phyloP scores from a whole-genome alignment of 106 monocot species.

The Ottelia alismoides region DNA sequence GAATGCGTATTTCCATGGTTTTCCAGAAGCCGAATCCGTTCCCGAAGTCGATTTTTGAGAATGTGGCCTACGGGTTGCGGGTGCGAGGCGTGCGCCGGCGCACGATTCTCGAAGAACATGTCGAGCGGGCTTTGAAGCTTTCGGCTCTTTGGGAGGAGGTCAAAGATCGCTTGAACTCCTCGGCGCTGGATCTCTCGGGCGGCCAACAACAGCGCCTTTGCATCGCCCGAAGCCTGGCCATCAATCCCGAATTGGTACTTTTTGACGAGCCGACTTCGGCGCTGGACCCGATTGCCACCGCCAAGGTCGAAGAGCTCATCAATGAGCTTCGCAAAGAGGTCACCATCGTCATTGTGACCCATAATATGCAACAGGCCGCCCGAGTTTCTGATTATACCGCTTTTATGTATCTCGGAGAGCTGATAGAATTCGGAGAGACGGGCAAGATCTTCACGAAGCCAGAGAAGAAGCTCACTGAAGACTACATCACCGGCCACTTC shows the following conservation, averaged over 20 bases:
- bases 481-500: no score
- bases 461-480: no score
- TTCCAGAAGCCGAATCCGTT: no score
- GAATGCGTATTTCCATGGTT: no score
- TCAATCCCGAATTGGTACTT: constrained; percentile 2
- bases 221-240: background rate
- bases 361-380: constrained; percentile 7
- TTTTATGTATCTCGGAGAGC: background rate
- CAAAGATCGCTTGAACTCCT: background rate
- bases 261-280: no score
- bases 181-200: background rate
- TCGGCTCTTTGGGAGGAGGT: constrained; percentile 1
- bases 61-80: no score
- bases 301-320: constrained; percentile 3
- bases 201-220: constrained; percentile 9
- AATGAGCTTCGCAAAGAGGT: background rate
- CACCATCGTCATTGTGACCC: constrained; percentile 7
- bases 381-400: background rate
- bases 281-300: constrained; percentile 7
- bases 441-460: constrained; percentile 1
- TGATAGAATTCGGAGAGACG: constrained; percentile 2
- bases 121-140: no score
- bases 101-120: no score
- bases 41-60: no score
- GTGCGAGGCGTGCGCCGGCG: no score